Evolutionary conservation across 1,284 basidiomycete genomes (phyloP), one percentile per base, ranked within the genome.

Genomic region (Pyrrhoderma noxium): DNA sequence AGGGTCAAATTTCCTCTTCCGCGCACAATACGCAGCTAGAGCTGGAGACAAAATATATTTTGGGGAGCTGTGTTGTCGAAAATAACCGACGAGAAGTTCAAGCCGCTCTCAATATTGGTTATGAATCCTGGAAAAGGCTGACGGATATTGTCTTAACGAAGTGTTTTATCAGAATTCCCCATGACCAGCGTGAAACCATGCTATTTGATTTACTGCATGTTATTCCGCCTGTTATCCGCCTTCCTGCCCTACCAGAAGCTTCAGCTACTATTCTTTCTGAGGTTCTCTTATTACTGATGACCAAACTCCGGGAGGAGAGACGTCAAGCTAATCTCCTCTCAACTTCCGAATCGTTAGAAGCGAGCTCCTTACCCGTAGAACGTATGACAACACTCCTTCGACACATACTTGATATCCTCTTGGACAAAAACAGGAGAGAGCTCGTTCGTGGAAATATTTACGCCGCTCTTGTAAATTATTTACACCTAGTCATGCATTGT

Each of bases 391-490:
- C 78, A 1, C 80, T 93, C 34, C 73, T 97, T n/a, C 80, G 82
- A 31, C 82, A 76, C 56, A 72, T 93, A 22, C 63, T 96, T 52
- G 84, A 91, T 54, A 88, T 85, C 39, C 77, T 93, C 46, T 63
- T 89, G 48, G 81, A 88, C 54, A 85, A 80, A 49, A 88, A 85
- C 51, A 85, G 83, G 3, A 78, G 85, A n/a, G 90, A 93, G 60
- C 72, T 89, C 45, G 85, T 93, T n/a, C 83, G 94, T n/a, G 94
- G 94, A 9, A 97, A 98, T 64, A 72, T 98, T n/a, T 98, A 96
- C 65, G 89, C 92, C 5, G 76, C 89, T 2, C 72, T 97, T 50
- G 81, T 92, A 67, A 94, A 95, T 65, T 94, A 90, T 65, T 70
- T 96, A 36, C 86, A 93, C 61, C 76, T 95, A 34, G 63, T 76